Percentiles rank a stretch among this genome's conserved stretches.
These are phyloP conservation scores for Crataegus laevigata DNA, from an alignment of 306 rosid species.

Conservation along the genomic window DNA sequence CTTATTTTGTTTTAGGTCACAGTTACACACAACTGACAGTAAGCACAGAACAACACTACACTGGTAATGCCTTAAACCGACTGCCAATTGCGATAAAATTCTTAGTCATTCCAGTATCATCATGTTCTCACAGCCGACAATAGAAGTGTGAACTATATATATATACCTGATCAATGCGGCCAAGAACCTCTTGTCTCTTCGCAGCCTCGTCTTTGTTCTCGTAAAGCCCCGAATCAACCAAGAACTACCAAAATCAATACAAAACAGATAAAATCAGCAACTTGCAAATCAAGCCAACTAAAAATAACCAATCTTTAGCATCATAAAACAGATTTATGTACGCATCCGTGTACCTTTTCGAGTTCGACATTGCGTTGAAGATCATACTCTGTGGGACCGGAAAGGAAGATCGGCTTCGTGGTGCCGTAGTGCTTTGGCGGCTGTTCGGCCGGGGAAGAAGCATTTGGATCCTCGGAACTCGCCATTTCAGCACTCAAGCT, in stretches of 20 bases:
- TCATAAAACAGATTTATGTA: background rate
- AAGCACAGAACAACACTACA: background rate
- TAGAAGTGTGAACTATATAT: conserved; percentile 12
- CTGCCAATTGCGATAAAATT: background rate
- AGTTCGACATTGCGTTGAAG: conserved; percentile 55
- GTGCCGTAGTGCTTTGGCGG: conserved; percentile 43
- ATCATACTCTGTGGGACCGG: conserved; percentile 79
- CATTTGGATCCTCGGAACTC: conserved; percentile 42
- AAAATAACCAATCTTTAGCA: background rate
- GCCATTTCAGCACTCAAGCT: conserved; percentile 40
- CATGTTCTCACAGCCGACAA: background rate
- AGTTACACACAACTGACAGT: background rate
- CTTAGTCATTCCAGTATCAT: background rate
- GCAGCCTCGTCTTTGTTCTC: conserved; percentile 65
- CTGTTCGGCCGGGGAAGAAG: conserved; percentile 28
- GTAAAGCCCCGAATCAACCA: conserved; percentile 71
- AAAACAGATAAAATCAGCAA: background rate
- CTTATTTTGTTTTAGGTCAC: too few relatives aligned
- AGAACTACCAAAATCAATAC: conserved; percentile 29
- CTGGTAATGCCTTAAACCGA: background rate
- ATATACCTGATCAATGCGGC: conserved; percentile 60
- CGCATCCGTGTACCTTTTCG: conserved; percentile 43
- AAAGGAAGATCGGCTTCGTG: conserved; percentile 44
- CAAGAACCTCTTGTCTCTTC: conserved; percentile 66
- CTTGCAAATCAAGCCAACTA: background rate